A percentile compares a stretch with the other conserved stretches of the same genome.
phyloP scores from a whole-genome alignment of 2,329 filamentous ascomycete species.

The Colletotrichum cuscutae region DNA sequence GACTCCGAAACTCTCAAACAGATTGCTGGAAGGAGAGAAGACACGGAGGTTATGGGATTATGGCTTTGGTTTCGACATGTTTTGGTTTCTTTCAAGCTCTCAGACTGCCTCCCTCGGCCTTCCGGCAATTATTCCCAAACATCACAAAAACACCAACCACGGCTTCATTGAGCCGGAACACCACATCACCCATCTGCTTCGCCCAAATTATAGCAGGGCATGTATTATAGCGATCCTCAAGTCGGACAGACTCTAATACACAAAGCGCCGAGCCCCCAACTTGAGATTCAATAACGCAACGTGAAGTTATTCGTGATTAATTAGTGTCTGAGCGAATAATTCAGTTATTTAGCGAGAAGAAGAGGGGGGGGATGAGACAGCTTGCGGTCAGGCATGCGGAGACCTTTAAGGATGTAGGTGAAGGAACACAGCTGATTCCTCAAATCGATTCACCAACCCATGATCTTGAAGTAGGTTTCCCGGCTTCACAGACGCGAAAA shows the following conservation, averaged over 20 bases:
- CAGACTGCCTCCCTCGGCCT: slow-evolving; percentile 27
- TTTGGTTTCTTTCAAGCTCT: slow-evolving; percentile 28
- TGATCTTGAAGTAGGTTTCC: no score
- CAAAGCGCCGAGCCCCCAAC: slow-evolving; percentile 29
- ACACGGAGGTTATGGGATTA: slow-evolving; percentile 23
- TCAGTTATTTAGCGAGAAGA: no score
- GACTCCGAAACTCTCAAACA: slow-evolving; percentile 22
- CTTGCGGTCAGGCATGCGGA: no score
- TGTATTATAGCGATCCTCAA: slow-evolving; percentile 30
- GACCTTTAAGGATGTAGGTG: no score
- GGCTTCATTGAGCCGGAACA: slow-evolving; percentile 5
- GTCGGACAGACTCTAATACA: slow-evolving; percentile 28
- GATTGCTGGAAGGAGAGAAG: slow-evolving; percentile 27
- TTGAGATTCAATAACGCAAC: neutral
- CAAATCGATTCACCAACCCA: neutral
- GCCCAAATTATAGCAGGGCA: slow-evolving; percentile 16
- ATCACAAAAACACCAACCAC: slow-evolving; percentile 7
- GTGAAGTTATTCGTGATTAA: neutral
- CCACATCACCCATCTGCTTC: slow-evolving; percentile 21
- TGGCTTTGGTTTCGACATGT: slow-evolving; percentile 27
- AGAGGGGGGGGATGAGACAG: no score
- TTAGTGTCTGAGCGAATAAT: no score
- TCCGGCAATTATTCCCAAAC: slow-evolving; percentile 18
- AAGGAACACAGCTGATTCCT: neutral
- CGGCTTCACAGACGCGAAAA: no score